phyloP scores from a whole-genome alignment of 2,329 filamentous ascomycete genomes.

The Rutstroemia sp. region DNA sequence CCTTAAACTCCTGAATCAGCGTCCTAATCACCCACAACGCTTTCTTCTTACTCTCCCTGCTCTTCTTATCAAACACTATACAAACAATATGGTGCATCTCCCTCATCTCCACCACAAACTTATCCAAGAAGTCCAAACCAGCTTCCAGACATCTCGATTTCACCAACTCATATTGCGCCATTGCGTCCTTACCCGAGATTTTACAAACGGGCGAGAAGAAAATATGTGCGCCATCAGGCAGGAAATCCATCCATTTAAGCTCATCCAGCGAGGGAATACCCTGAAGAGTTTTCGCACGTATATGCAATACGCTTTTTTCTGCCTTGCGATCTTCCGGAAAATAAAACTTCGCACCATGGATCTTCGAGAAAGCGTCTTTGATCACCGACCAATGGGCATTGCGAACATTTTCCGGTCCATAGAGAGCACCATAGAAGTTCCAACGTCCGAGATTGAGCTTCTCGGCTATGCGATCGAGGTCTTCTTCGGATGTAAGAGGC shows the following conservation, averaged over 20 bases:
- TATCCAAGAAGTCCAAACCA: constrained; percentile 44
- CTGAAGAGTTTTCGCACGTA: constrained; percentile 27
- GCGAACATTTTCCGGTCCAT: constrained; percentile 29
- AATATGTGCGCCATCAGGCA: constrained; percentile 43
- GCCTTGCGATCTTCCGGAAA: constrained; percentile 25
- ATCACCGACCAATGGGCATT: constrained; percentile 30
- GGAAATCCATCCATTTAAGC: constrained; percentile 41
- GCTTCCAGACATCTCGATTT: constrained; percentile 33
- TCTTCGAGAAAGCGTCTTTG: constrained; percentile 23
- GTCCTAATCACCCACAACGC: constrained; percentile 33
- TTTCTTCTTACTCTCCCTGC: constrained; percentile 32
- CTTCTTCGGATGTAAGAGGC: constrained; percentile 32
- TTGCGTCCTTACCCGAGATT: constrained; percentile 40
- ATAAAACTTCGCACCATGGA: constrained; percentile 29
- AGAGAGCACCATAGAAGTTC: constrained; percentile 40
- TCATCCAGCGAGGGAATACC: constrained; percentile 26
- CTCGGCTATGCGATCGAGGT: constrained; percentile 34
- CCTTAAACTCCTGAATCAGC: constrained; percentile 34
- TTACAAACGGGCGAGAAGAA: constrained; percentile 46
- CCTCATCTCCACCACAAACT: constrained; percentile 40
- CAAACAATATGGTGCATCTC: constrained; percentile 51
- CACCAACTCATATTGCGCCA: constrained; percentile 36
- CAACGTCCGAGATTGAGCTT: constrained; percentile 37
- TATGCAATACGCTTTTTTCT: constrained; percentile 17
- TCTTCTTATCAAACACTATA: constrained; percentile 42